Evolutionary conservation across 768 basidiomycete species (phyloP).

Genomic region (Rubroboletus pulcherrimus): DNA sequence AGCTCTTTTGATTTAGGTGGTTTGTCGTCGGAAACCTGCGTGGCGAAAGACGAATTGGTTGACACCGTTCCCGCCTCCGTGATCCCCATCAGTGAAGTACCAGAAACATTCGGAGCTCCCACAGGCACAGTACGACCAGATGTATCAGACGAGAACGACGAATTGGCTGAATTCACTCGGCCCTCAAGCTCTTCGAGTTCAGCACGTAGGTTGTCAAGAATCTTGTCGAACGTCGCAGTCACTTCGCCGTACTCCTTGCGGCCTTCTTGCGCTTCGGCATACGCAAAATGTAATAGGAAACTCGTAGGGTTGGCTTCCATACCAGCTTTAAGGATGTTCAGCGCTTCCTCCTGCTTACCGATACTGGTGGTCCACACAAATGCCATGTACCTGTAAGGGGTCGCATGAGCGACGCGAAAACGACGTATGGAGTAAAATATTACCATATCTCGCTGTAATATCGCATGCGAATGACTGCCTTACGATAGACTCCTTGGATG

Average conservation of each 20-base stretch:
- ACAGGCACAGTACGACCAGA: slow-evolving; percentile 26
- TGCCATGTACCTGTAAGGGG: slow-evolving; percentile 77
- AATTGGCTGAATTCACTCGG: slow-evolving; percentile 35
- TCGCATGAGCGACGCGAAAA: slow-evolving; percentile 11
- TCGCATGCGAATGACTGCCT: slow-evolving; percentile 88
- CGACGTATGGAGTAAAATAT: slow-evolving; percentile 10
- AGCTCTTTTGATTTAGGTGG: slow-evolving; percentile 53
- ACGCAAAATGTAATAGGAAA: slow-evolving; percentile 87
- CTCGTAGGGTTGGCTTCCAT: slow-evolving; percentile 87
- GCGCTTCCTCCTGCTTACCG: slow-evolving; percentile 78
- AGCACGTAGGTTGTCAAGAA: slow-evolving; percentile 60
- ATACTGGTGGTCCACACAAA: slow-evolving; percentile 75
- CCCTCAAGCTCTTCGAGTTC: slow-evolving; percentile 62
- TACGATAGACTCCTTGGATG: slow-evolving; percentile 79
- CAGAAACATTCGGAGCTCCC: slow-evolving; percentile 18
- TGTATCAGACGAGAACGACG: slow-evolving; percentile 37
- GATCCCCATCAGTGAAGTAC: slow-evolving; percentile 9
- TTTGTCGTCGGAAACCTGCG: slow-evolving; percentile 52
- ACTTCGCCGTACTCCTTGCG: slow-evolving; percentile 64
- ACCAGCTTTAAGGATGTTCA: slow-evolving; percentile 76
- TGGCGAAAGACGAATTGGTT: slow-evolving; percentile 46
- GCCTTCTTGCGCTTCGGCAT: slow-evolving; percentile 68
- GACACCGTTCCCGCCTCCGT: slow-evolving; percentile 33
- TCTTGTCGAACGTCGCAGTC: slow-evolving; percentile 66
- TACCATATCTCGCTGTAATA: slow-evolving; percentile 96